Evolutionary conservation across 225 moss, liverwort and hornwort species (phyloP), one percentile per base, ranked within the genome.

Genomic region (Pseudoscleropodium purum): DNA sequence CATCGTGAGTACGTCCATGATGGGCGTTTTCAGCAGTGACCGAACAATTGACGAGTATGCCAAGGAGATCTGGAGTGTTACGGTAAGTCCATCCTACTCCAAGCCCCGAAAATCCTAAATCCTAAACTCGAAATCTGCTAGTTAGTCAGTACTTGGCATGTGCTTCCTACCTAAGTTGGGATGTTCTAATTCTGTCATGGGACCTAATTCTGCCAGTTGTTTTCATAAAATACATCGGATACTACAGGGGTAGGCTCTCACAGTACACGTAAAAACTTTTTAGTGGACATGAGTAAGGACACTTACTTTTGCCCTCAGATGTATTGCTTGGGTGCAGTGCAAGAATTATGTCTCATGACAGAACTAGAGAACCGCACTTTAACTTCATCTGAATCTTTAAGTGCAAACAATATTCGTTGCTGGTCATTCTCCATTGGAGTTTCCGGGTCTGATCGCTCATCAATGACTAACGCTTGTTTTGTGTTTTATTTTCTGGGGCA

Each of bases 1-100:
- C 78, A 82, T 93, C 82, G 90, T 77, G 70, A 97, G 97, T 84
- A 96, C 95, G 19, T 95, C 97, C 68, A 94, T 93, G 76, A 96
- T 96, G 79, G 96, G 96, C 24, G 91, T 93, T 84, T 97, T 97
- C 63, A 97, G 97, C 90, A 97, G 97, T 92, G 97, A 97, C 88
- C 90, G 97, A 87, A 96, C 97, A 13, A 97, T 96, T 82, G 87
- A 87, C 6, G 93, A 97, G 92, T 97, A 96, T 74, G 97, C 96
- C 15, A 93, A 92, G 87, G 94, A 96, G 57, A 96, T 97, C 70
- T 97, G 96, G 97, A 94, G 87, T 86, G 93, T 96, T 59, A 88
- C 94, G 90, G 94, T 94, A 90, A 75, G 85, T 63, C 43, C 43
- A 24, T 85, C n/a, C 56, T 81, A 59, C 68, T 49, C 66, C 31